These are phyloP conservation scores for Cercospora sp. DNA, from an alignment of 2,329 filamentous ascomycete genomes.

Conservation along the genomic window DNA sequence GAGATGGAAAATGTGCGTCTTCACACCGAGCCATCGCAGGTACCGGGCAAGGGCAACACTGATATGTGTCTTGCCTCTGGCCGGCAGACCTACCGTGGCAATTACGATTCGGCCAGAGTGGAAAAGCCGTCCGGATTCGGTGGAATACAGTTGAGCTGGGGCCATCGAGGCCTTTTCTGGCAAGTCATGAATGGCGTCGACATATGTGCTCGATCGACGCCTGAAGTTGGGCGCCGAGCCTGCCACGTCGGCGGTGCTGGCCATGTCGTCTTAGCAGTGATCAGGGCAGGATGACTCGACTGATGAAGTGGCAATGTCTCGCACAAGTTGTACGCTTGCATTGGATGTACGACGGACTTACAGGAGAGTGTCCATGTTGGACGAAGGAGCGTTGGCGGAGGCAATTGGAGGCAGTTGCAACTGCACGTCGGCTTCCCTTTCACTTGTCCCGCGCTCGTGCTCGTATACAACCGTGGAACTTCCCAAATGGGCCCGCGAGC, in stretches of 20 bases:
- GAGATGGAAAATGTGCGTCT: constrained; percentile 95
- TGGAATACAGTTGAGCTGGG: constrained; percentile 95
- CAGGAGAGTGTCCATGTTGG: constrained; percentile 29
- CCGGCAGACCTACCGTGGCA: constrained; percentile 91
- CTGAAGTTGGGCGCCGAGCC: constrained; percentile 87
- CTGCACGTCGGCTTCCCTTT: constrained; percentile 1
- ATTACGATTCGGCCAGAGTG: constrained; percentile 97
- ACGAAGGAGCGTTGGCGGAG: not conserved
- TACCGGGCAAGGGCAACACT: constrained; percentile 95
- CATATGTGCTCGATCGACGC: constrained; percentile 90
- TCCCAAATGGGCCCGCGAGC: not conserved
- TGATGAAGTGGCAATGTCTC: not conserved
- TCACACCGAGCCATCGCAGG: constrained; percentile 94
- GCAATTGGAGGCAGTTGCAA: not conserved
- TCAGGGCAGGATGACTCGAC: not conserved
- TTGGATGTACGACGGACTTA: constrained; percentile 13
- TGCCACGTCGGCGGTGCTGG: constrained; percentile 77
- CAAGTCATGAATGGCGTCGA: constrained; percentile 95
- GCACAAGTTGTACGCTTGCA: not conserved
- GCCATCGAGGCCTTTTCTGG: constrained; percentile 81
- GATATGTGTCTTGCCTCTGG: constrained; percentile 96
- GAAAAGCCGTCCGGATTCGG: constrained; percentile 93
- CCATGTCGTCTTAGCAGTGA: constrained; percentile 12
- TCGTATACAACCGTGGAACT: constrained; percentile 4
- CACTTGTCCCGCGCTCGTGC: constrained; percentile 1